Conservation (phyloP, 2,329 filamentous ascomycete species). For the Aureobasidium vineae region DNA sequence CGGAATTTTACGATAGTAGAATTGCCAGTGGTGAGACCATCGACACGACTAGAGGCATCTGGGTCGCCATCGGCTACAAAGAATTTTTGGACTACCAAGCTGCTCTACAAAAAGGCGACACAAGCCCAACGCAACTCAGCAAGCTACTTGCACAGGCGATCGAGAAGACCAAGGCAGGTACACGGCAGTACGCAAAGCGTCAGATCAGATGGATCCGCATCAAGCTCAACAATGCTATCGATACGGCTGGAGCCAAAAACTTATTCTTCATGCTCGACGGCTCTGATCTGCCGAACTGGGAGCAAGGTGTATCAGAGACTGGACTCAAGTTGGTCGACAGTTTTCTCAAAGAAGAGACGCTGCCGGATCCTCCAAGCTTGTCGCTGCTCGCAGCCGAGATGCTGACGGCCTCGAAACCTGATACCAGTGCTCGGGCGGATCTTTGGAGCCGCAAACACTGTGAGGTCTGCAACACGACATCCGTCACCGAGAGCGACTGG, state of each 20-base stretch:
- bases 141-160: conserved; percentile 60
- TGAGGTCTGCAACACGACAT: conserved; percentile 63
- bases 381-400: conserved; percentile 57
- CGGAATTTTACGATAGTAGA: conserved; percentile 39
- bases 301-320: conserved; percentile 61
- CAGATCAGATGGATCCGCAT: conserved; percentile 85
- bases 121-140: conserved; percentile 47
- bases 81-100: conserved; percentile 74
- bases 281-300: conserved; percentile 64
- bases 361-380: conserved; percentile 57
- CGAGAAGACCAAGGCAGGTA: conserved; percentile 76
- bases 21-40: conserved; percentile 50
- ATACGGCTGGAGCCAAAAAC: conserved; percentile 52
- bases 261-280: conserved; percentile 79
- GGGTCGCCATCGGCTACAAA: conserved; percentile 96
- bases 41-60: conserved; percentile 80
- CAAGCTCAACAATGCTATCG: conserved; percentile 71
- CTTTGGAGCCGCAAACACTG: conserved; percentile 60
- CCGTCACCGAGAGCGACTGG: conserved; percentile 59
- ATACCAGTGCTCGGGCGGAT: conserved; percentile 45
- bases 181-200: conserved; percentile 79
- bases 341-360: conserved; percentile 60
- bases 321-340: conserved; percentile 60
- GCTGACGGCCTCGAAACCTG: conserved; percentile 55
- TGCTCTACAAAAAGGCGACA: conserved; percentile 35